Conservation (phyloP, 495 filamentous ascomycete genomes). For the Hyaloscypha hepaticicola region DNA sequence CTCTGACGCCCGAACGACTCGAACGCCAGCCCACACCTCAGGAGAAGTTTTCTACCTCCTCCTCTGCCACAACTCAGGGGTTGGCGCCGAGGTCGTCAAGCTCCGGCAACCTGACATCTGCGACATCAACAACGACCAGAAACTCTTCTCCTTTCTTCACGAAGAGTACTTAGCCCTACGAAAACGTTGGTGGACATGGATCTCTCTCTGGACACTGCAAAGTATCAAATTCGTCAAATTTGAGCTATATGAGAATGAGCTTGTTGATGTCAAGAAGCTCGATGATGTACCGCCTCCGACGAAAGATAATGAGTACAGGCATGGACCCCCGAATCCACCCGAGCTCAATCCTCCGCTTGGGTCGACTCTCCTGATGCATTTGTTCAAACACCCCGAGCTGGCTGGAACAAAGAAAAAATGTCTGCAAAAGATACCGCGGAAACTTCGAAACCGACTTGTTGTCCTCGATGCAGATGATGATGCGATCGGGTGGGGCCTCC, state of each 20-base stretch:
- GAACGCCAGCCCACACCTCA: constrained; percentile 4
- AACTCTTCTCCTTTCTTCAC: constrained; percentile 4
- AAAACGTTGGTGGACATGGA: constrained; percentile 12
- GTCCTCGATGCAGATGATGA: neutral
- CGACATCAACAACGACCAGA: constrained; percentile 14
- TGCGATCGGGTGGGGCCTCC: constrained; percentile 7
- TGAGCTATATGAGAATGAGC: constrained; percentile 3
- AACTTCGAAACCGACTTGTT: constrained; percentile 5
- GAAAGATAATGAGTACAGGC: constrained; percentile 7
- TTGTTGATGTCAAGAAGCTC: constrained; percentile 6
- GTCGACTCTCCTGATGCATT: constrained; percentile 6
- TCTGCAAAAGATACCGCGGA: constrained; percentile 5
- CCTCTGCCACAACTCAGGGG: neutral
- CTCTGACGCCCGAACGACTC: neutral
- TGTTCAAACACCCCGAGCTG: constrained; percentile 8
- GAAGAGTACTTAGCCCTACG: constrained; percentile 1
- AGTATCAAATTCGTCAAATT: constrained; percentile 10
- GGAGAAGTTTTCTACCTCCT: constrained; percentile 11
- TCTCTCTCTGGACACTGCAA: constrained; percentile 8
- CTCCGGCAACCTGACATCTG: constrained; percentile 6
- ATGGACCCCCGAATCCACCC: constrained; percentile 10
- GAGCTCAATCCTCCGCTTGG: neutral
- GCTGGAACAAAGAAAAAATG: constrained; percentile 3
- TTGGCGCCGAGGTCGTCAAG: constrained; percentile 5
- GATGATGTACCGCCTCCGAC: constrained; percentile 1